Evolutionary conservation across 2,329 filamentous ascomycete species (phyloP).

Genomic region (Akanthomyces muscarius): DNA sequence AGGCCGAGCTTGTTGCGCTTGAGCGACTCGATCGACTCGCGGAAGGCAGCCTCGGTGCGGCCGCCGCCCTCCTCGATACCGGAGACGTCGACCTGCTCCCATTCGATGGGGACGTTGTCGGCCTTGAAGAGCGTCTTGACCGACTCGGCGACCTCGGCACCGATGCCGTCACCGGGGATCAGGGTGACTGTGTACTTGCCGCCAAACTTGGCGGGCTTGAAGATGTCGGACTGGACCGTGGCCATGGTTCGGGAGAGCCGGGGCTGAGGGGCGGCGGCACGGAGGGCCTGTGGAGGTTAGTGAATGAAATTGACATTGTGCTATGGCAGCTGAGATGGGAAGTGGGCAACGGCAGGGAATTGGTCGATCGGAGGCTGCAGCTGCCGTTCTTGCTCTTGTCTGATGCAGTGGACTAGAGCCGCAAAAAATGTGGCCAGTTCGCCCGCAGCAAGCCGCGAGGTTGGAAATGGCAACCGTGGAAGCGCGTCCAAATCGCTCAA

Average conservation of each 20-base stretch:
- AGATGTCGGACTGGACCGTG: constrained; percentile 89
- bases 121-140: constrained; percentile 99
- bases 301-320: constrained; percentile 2
- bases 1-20: constrained; percentile 98
- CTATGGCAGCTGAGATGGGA: background rate
- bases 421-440: background rate
- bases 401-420: background rate
- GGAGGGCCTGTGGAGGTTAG: constrained; percentile 42
- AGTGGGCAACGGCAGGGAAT: background rate
- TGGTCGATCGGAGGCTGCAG: background rate
- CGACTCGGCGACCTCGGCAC: constrained; percentile 93
- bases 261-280: constrained; percentile 45
- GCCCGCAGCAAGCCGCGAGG: background rate
- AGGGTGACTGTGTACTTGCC: constrained; percentile 99
- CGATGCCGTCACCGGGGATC: constrained; percentile 98
- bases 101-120: constrained; percentile 96
- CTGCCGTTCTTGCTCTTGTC: background rate
- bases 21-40: constrained; percentile 89
- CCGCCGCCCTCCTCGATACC: constrained; percentile 82
- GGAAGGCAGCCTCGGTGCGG: constrained; percentile 91
- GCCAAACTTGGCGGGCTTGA: constrained; percentile 98
- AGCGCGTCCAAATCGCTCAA: background rate
- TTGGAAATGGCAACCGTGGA: background rate
- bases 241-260: constrained; percentile 58
- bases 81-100: constrained; percentile 96